Evolutionary conservation across 2,329 filamentous ascomycete genomes (phyloP), one percentile per base, ranked within the genome.

Genomic region (Teratosphaeria destructans): DNA sequence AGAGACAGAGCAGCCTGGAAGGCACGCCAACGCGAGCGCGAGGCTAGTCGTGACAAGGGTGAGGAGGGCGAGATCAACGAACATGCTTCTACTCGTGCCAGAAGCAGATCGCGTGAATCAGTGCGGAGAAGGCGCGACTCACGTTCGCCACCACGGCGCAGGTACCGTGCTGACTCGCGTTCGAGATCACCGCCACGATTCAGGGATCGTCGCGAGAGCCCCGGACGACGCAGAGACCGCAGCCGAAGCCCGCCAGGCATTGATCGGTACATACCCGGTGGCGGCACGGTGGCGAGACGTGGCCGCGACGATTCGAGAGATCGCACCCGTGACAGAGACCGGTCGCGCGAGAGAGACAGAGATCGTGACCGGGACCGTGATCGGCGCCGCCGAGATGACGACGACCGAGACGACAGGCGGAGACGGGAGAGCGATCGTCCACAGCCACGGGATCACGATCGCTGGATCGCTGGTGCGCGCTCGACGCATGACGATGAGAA

Each of bases 201-300:
- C 43, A 55, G 62, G 19, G 57, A 62, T 35, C 59, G 43, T 49
- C 43, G 43, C 19, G 62, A 59, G 56, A 49, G 59, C 55, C 14
- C 52, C 53, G 29, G 57, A 57, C 14, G 59, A 60, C 65, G 67
- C 34, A 61, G 69, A 49, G 67, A 68, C 19, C 65, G 69, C 32
- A 67, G 66, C 53, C 61, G 67, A 3, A 70, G 68, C 57, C 66
- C 66, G 32, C 64, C 61, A 23, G 71, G 72, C 5, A 75, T 75
- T 53, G 74, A 76, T 65, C 68, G 74, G 6, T 75, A 75, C 59
- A 68, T 75, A 5, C 74, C 74, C 53, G 71, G 73, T 29, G 70
- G 72, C 32, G 60, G 64, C 56, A 52, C 57, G 57, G 55, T 53
- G 59, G 23, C 60, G 29, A 59, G 54, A 34, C 49, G 37, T 26